Evolutionary conservation across 2,329 filamentous ascomycete genomes (phyloP).

Genomic region (Microascus cirrosus): DNA sequence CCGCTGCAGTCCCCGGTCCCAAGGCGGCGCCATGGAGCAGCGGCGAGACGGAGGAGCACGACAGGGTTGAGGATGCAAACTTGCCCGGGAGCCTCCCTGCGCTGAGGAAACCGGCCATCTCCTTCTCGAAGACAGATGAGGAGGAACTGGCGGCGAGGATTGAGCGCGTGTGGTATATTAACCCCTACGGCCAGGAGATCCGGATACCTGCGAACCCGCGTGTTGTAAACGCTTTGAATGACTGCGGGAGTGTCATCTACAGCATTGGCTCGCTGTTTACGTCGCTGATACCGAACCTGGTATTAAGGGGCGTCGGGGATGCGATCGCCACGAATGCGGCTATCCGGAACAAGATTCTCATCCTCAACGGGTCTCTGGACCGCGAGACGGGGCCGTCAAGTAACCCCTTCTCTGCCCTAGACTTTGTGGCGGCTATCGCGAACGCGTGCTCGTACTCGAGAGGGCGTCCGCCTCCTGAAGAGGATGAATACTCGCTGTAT

Average conservation of each 20-base stretch:
- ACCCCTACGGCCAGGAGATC: slow-evolving; percentile 96
- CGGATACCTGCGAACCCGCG: slow-evolving; percentile 72
- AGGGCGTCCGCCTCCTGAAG: slow-evolving; percentile 25
- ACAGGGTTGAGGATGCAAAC: slow-evolving; percentile 68
- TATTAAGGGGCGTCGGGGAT: slow-evolving; percentile 63
- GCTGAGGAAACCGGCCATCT: slow-evolving; percentile 69
- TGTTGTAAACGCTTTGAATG: slow-evolving; percentile 56
- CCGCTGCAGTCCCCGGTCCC: slow-evolving; percentile 23
- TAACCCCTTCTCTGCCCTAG: slow-evolving; percentile 57
- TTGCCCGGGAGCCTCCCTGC: slow-evolving; percentile 71
- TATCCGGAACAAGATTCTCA: slow-evolving; percentile 62
- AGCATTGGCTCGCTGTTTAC: slow-evolving; percentile 93
- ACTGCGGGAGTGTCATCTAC: slow-evolving; percentile 65
- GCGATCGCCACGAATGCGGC: slow-evolving; percentile 28
- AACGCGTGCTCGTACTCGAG: slow-evolving; percentile 62
- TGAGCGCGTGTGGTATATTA: slow-evolving; percentile 88
- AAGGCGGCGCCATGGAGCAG: slow-evolving; percentile 17
- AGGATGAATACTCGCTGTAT: slow-evolving; percentile 50
- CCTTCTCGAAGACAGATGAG: slow-evolving; percentile 66
- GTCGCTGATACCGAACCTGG: slow-evolving; percentile 70
- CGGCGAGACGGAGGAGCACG: slow-evolving; percentile 35
- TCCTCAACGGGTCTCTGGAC: slow-evolving; percentile 75
- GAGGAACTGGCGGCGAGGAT: slow-evolving; percentile 71
- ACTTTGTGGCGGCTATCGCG: slow-evolving; percentile 74
- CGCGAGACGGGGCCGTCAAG: slow-evolving; percentile 69